A percentile compares a stretch with the other conserved stretches of the same genome.
phyloP scores from a whole-genome alignment of 2,329 filamentous ascomycete genomes.

The Xylaria sp. region DNA sequence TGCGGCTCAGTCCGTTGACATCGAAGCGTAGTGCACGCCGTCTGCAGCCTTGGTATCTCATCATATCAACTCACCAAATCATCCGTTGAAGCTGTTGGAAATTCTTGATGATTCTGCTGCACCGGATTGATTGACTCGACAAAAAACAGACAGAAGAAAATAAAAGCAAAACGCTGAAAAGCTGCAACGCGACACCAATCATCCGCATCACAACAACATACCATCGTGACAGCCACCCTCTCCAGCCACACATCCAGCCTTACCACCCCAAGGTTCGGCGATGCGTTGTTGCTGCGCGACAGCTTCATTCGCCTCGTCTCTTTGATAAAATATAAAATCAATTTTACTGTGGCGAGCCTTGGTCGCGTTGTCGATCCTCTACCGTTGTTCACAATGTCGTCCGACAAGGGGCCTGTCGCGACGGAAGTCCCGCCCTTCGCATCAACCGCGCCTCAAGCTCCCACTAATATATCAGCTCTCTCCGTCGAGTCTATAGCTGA shows the following conservation, averaged over 20 bases:
- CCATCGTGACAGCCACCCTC: conserved; percentile 43
- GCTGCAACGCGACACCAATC: conserved; percentile 30
- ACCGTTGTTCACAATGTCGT: conserved; percentile 53
- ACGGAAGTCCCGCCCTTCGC: conserved; percentile 54
- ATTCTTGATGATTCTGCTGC: background rate
- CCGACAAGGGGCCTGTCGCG: conserved; percentile 58
- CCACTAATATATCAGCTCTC: conserved; percentile 38
- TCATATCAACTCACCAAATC: conserved; percentile 4
- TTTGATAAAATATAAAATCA: conserved; percentile 28
- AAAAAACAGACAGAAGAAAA: background rate
- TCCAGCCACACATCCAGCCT: conserved; percentile 45
- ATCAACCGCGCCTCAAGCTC: conserved; percentile 43
- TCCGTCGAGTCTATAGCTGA: conserved; percentile 51
- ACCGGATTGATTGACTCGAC: conserved; percentile 12
- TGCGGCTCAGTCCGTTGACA: conserved; percentile 40
- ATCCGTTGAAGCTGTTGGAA: background rate
- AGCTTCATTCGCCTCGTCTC: conserved; percentile 33
- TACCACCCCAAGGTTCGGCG: conserved; percentile 38
- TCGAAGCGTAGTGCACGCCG: conserved; percentile 14
- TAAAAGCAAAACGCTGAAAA: background rate
- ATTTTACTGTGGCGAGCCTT: conserved; percentile 35
- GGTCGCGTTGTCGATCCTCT: conserved; percentile 32
- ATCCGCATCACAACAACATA: conserved; percentile 41
- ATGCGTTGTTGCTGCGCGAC: conserved; percentile 43
- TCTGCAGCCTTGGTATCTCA: conserved; percentile 6